A percentile compares a stretch with the other conserved stretches of the same genome.
These are phyloP conservation scores for Dactylella cylindrospora DNA, from an alignment of 2,329 filamentous ascomycete species.

Conservation along the genomic window DNA sequence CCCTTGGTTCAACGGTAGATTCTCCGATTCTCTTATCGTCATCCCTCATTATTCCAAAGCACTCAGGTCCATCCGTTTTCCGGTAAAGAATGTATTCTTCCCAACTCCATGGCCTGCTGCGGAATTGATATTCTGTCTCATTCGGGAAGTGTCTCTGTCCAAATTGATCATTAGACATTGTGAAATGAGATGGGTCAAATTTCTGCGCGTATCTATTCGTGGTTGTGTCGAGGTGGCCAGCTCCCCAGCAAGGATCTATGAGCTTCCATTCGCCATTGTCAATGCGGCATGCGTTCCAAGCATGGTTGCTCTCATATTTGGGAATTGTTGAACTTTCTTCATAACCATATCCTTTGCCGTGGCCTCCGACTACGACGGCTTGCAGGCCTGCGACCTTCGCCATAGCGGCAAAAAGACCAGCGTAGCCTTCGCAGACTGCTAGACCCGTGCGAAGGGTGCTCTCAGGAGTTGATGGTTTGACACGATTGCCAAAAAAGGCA, in stretches of 20 bases:
- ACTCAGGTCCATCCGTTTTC: slow-evolving; percentile 12
- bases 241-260: slow-evolving; percentile 89
- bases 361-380: slow-evolving; percentile 54
- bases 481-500: slow-evolving; percentile 72
- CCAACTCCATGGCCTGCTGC: slow-evolving; percentile 15
- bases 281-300: slow-evolving; percentile 90
- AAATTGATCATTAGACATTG: slow-evolving; percentile 72
- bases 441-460: slow-evolving; percentile 74
- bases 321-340: slow-evolving; percentile 57
- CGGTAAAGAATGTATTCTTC: slow-evolving; percentile 20
- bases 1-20: slow-evolving; percentile 15
- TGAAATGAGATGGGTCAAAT: slow-evolving; percentile 68
- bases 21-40: slow-evolving; percentile 14
- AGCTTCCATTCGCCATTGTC: slow-evolving; percentile 89
- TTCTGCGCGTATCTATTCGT: slow-evolving; percentile 63
- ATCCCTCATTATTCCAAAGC: slow-evolving; percentile 7
- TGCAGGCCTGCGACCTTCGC: slow-evolving; percentile 78
- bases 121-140: slow-evolving; percentile 53
- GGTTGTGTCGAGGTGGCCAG: slow-evolving; percentile 64
- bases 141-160: slow-evolving; percentile 76
- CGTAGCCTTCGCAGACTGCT: slow-evolving; percentile 91
- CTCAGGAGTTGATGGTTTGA: slow-evolving; percentile 68
- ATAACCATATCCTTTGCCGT: slow-evolving; percentile 81
- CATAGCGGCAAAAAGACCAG: slow-evolving; percentile 75
- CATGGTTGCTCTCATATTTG: slow-evolving; percentile 67